Percentiles rank a stretch among this genome's conserved stretches.
These are phyloP conservation scores for Prunus kanzakura DNA, from an alignment of 306 rosid species.

Conservation along the genomic window DNA sequence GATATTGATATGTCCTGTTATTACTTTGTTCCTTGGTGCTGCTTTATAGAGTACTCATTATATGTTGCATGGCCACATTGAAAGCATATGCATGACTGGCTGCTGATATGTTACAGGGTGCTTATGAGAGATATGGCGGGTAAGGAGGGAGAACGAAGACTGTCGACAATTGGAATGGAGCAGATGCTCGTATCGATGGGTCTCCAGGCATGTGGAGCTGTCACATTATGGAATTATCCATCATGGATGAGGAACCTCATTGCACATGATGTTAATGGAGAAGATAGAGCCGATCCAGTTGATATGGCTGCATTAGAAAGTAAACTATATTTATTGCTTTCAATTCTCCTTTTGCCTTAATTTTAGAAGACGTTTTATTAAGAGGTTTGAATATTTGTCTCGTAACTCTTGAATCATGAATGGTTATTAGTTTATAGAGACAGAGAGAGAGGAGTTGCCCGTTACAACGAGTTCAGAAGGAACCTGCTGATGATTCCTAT, in stretches of 20 bases:
- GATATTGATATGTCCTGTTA: not conserved
- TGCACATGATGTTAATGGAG: slow-evolving; percentile 65
- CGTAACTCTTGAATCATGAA: not conserved
- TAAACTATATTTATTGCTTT: slow-evolving; percentile 4
- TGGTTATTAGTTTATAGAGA: slow-evolving; percentile 56
- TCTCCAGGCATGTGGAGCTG: slow-evolving; percentile 67
- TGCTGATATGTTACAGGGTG: slow-evolving; percentile 38
- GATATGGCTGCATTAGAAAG: slow-evolving; percentile 61
- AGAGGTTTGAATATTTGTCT: not conserved
- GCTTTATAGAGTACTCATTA: no score
- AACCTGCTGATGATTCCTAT: slow-evolving; percentile 64
- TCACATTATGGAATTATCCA: slow-evolving; percentile 66
- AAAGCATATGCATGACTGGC: not conserved
- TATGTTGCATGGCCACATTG: no score
- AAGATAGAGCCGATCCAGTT: slow-evolving; percentile 59
- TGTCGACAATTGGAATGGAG: slow-evolving; percentile 56
- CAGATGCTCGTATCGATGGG: slow-evolving; percentile 67
- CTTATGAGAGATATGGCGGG: slow-evolving; percentile 62
- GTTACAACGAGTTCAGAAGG: slow-evolving; percentile 69
- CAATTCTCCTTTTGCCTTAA: not conserved
- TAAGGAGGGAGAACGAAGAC: slow-evolving; percentile 55
- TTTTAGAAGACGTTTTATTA: not conserved
- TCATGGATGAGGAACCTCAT: slow-evolving; percentile 65
- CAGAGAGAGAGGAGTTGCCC: slow-evolving; percentile 70
- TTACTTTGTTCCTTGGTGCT: not conserved